Conservation (phyloP, 345 rosid genomes). For the Heritiera fomes region DNA sequence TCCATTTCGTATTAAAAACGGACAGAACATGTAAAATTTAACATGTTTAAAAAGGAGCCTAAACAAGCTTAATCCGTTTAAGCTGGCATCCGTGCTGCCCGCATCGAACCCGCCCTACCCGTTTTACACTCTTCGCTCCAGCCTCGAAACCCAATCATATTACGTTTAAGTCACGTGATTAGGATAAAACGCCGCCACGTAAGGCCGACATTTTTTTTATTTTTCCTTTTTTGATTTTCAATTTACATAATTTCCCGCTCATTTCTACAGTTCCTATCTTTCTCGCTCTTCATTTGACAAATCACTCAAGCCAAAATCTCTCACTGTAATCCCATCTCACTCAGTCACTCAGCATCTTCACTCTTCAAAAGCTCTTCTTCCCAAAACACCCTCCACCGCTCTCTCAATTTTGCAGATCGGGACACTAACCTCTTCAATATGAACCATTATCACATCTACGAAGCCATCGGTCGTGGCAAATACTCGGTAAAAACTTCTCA, state of each 20-base stretch:
- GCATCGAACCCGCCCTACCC: no score
- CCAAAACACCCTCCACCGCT: background rate
- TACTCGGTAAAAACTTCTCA: slow-evolving; percentile 59
- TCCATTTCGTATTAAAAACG: no score
- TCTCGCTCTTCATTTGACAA: background rate
- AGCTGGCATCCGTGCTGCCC: no score
- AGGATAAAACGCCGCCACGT: background rate
- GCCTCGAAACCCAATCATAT: background rate
- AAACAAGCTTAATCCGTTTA: no score
- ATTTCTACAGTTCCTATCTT: slow-evolving; percentile 22
- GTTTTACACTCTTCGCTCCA: no score
- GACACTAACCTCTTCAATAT: slow-evolving; percentile 26
- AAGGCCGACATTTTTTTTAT: background rate
- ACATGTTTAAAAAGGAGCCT: no score
- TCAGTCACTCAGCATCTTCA: background rate
- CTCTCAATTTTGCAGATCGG: background rate
- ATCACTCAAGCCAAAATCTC: background rate
- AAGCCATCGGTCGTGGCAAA: slow-evolving; percentile 93
- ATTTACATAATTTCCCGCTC: slow-evolving; percentile 7
- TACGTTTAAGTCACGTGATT: background rate
- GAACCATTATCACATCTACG: slow-evolving; percentile 91
- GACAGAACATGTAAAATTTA: no score
- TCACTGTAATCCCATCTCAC: no score
- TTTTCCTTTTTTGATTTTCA: background rate
- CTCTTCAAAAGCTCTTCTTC: background rate